These are phyloP conservation scores for Suillus lakei DNA, from an alignment of 768 basidiomycete genomes.

Conservation along the genomic window DNA sequence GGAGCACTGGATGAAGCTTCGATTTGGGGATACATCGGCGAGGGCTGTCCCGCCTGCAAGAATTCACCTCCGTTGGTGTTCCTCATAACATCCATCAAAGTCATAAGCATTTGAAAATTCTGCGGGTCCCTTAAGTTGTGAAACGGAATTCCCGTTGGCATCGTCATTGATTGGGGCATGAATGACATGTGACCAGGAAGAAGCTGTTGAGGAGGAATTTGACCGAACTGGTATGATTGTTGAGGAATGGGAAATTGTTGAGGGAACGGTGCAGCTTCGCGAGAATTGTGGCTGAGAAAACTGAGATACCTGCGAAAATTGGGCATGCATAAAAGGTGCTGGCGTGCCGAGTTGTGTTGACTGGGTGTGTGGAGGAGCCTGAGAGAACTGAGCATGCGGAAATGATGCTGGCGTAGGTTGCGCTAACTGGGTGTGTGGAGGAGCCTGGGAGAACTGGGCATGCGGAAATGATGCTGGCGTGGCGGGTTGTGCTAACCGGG, in stretches of 20 bases:
- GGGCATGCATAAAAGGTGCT: slow-evolving; percentile 9
- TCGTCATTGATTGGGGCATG: background rate
- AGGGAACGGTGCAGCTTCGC: slow-evolving; percentile 20
- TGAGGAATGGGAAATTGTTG: slow-evolving; percentile 20
- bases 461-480: background rate
- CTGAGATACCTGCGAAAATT: slow-evolving; percentile 18
- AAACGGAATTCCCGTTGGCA: background rate
- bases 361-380: slow-evolving; percentile 17
- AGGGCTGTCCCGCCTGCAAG: slow-evolving; percentile 3
- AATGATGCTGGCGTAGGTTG: slow-evolving; percentile 5
- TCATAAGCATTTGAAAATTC: slow-evolving; percentile 10
- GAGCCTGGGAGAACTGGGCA: slow-evolving; percentile 16
- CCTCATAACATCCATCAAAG: slow-evolving; percentile 16
- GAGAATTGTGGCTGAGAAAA: slow-evolving; percentile 25
- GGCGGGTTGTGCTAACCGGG: slow-evolving; percentile 24
- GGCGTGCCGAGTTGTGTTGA: slow-evolving; percentile 19
- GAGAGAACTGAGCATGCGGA: slow-evolving; percentile 14
- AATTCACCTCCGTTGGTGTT: slow-evolving; percentile 13
- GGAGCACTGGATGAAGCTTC: slow-evolving; percentile 6
- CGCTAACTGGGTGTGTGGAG: slow-evolving; percentile 22
- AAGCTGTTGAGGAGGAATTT: background rate
- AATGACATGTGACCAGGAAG: slow-evolving; percentile 2
- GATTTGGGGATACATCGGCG: slow-evolving; percentile 7
- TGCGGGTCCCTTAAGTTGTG: slow-evolving; percentile 1
- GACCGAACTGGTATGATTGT: slow-evolving; percentile 5